Evolutionary conservation across 805 yeast species (phyloP), one percentile per base, ranked within the genome.

Genomic region (Pichia manshurica): DNA sequence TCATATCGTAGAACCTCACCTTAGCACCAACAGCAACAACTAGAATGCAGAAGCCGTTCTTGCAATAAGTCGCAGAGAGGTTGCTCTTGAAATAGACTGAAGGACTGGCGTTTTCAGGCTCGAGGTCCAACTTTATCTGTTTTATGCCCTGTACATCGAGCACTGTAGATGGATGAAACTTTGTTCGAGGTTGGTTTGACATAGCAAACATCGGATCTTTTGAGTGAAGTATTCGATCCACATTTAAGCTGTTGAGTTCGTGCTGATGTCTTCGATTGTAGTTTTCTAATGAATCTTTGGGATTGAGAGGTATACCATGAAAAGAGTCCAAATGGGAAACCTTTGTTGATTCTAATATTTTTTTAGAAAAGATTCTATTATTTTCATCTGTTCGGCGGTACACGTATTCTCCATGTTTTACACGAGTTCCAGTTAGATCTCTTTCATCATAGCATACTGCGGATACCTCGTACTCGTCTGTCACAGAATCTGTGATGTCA

Each of bases 191-290:
- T 42, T 46, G 49, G 19, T 46, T 46, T 4, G 22, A 13, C 22
- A 46, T 4, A 1, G 42, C 37, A 22, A 46, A 46, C 46, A 46
- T 42, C 9, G 45, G 39, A 37, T 46, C 39, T 12, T 13, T 15
- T 5, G 46, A 37, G 21, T 41, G 42, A 7, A 29, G 19, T 4
- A 46, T 25, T 19, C 17, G 9, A 42, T 37, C 34, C 5, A 35
- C 19, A 23, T 12, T 36, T 13, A 22, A 5, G 23, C 15, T 35
- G 16, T 36, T 36, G 1, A 17, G 2, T 28, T 37, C 39, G 3
- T 5, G 13, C n/a, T 15, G 12, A 35, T 28, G 23, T 1, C 8
- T n/a, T n/a, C 50, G 15, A 17, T 32, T 22, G 20, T 38, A 47
- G 21, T 47, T 47, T 1, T 19, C 33, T n/a, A 43, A 9, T 5